phyloP scores from a whole-genome alignment of 352 stramenopile species.

The Phytophthora macrochlamydospora region DNA sequence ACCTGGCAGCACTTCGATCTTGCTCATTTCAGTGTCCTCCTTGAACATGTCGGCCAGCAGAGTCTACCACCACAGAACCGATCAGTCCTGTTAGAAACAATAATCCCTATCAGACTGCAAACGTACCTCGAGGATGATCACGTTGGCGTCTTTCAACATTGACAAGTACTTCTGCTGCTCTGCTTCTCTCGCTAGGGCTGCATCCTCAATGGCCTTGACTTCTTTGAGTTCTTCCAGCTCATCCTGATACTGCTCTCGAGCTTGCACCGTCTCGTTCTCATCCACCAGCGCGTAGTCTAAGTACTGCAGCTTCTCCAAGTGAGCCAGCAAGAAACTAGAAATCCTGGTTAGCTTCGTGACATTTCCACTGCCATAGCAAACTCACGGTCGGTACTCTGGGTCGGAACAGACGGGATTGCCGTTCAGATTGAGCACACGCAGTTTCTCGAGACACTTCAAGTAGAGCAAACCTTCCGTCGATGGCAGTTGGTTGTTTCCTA shows the following conservation, averaged over 20 bases:
- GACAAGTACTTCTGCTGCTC: slow-evolving; percentile 81
- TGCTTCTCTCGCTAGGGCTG: slow-evolving; percentile 69
- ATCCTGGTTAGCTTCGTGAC: neutral
- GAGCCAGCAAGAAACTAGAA: slow-evolving; percentile 85
- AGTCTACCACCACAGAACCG: slow-evolving; percentile 41
- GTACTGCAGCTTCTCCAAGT: slow-evolving; percentile 94
- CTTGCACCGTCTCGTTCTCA: slow-evolving; percentile 70
- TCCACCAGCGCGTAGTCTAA: slow-evolving; percentile 93
- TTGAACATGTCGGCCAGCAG: slow-evolving; percentile 93
- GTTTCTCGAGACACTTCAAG: slow-evolving; percentile 84
- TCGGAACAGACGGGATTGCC: slow-evolving; percentile 94
- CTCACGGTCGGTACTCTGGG: slow-evolving; percentile 87
- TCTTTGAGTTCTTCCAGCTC: slow-evolving; percentile 85
- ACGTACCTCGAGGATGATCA: slow-evolving; percentile 79
- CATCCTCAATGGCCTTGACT: slow-evolving; percentile 87
- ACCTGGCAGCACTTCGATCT: slow-evolving; percentile 90
- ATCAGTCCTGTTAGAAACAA: neutral
- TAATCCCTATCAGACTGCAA: neutral
- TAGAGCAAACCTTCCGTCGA: slow-evolving; percentile 78
- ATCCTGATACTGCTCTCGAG: slow-evolving; percentile 92
- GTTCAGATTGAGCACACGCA: slow-evolving; percentile 92
- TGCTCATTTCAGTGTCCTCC: slow-evolving; percentile 92
- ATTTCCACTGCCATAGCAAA: neutral
- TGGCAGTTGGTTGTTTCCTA: slow-evolving; percentile 92
- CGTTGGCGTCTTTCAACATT: slow-evolving; percentile 86